Evolutionary conservation across 2,329 filamentous ascomycete genomes (phyloP).

Genomic region (Trichoderma atroviride): DNA sequence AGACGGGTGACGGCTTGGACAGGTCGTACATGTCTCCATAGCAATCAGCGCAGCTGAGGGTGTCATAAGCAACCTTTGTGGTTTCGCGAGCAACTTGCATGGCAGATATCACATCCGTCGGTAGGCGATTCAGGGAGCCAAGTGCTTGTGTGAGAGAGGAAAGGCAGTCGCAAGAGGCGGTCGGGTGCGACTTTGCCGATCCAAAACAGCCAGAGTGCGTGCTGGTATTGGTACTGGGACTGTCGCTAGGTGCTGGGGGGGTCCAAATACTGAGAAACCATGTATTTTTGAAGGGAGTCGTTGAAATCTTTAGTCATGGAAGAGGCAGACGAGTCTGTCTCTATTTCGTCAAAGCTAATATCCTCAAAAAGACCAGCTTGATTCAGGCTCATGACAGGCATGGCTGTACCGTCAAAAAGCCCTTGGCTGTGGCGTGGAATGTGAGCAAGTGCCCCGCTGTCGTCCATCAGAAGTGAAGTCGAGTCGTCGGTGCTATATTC

Average conservation of each 20-base stretch:
- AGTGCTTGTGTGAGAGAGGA: slow-evolving; percentile 55
- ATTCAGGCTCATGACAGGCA: slow-evolving; percentile 29
- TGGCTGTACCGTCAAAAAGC: slow-evolving; percentile 10
- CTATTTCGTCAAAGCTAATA: slow-evolving; percentile 41
- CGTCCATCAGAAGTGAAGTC: slow-evolving; percentile 27
- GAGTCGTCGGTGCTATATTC: slow-evolving; percentile 22
- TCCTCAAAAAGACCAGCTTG: slow-evolving; percentile 38
- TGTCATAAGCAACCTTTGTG: slow-evolving; percentile 52
- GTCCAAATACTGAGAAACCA: slow-evolving; percentile 31
- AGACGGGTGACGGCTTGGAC: slow-evolving; percentile 45
- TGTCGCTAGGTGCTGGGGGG: slow-evolving; percentile 29
- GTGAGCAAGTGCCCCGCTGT: background rate
- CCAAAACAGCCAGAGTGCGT: slow-evolving; percentile 28
- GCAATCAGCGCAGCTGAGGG: slow-evolving; percentile 56
- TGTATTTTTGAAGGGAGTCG: slow-evolving; percentile 35
- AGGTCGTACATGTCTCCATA: slow-evolving; percentile 44
- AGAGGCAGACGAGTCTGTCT: slow-evolving; percentile 34
- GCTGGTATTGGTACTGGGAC: slow-evolving; percentile 32
- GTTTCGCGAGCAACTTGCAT: slow-evolving; percentile 53
- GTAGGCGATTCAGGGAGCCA: slow-evolving; percentile 52
- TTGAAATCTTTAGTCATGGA: slow-evolving; percentile 38
- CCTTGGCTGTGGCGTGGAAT: background rate
- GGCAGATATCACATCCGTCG: slow-evolving; percentile 48
- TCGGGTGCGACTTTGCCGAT: slow-evolving; percentile 34
- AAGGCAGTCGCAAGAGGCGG: slow-evolving; percentile 50